Percentiles rank a stretch among this genome's conserved stretches.
These are phyloP conservation scores for Castanea crenata DNA, from an alignment of 306 rosid species.

Conservation along the genomic window DNA sequence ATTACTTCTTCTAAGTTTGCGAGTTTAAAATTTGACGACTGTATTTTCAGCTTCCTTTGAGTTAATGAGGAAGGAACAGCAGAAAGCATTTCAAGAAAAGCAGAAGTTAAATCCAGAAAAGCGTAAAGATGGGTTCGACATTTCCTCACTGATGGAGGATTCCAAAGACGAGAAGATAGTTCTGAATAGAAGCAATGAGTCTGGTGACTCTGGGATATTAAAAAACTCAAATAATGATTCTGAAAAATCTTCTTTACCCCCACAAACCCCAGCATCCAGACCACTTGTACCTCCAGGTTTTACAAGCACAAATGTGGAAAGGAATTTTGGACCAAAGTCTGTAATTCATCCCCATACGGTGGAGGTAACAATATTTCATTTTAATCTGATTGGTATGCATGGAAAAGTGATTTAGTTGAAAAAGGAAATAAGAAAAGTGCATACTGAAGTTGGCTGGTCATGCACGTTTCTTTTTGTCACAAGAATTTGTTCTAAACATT, in stretches of 20 bases:
- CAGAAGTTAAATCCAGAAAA: conserved; percentile 58
- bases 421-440: not conserved
- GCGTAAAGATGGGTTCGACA: conserved; percentile 53
- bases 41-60: conserved; percentile 75
- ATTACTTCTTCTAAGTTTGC: not conserved
- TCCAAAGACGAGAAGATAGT: conserved; percentile 46
- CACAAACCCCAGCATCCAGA: conserved; percentile 62
- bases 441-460: conserved; percentile 2
- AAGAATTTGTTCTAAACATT: conserved; percentile 1
- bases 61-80: conserved; percentile 94
- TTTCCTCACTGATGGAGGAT: conserved; percentile 47
- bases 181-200: conserved; percentile 42
- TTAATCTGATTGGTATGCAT: not conserved
- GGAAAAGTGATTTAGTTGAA: not conserved
- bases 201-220: conserved; percentile 39
- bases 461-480: conserved; percentile 1
- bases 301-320: conserved; percentile 53
- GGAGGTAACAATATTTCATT: conserved; percentile 52
- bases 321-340: conserved; percentile 48
- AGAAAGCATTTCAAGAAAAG: conserved; percentile 68
- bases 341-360: conserved; percentile 29
- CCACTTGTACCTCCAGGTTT: conserved; percentile 99
- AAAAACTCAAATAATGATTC: conserved; percentile 49
- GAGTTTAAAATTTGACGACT: conserved; percentile 24
- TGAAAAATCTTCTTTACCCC: conserved; percentile 49